Evolutionary conservation across 495 filamentous ascomycete genomes (phyloP).

Genomic region (Penicillium macrosclerotiorum): DNA sequence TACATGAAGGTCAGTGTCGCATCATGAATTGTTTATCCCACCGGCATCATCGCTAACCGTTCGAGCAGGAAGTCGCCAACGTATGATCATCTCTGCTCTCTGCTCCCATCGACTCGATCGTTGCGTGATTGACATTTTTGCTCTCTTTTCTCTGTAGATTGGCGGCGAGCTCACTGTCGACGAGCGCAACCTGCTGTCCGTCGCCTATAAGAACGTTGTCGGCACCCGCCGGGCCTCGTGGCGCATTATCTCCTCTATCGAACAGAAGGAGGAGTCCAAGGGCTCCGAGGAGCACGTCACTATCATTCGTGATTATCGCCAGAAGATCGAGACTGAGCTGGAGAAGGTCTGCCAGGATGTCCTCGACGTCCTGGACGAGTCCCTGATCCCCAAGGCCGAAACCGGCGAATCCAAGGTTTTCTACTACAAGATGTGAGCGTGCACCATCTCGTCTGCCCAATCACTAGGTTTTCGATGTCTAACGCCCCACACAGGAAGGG

Average conservation of each 20-base stretch:
- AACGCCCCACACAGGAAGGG: conserved; percentile 74
- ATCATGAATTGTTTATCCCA: conserved; percentile 13
- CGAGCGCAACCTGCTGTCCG: conserved; percentile 97
- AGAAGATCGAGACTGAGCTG: conserved; percentile 98
- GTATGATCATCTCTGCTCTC: conserved; percentile 46
- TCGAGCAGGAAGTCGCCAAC: conserved; percentile 87
- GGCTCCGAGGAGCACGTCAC: conserved; percentile 94
- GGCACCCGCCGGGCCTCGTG: conserved; percentile 98
- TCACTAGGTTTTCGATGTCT: too few relatives aligned
- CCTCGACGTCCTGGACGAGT: conserved; percentile 90
- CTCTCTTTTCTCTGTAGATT: conserved; percentile 56
- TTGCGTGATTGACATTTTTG: conserved; percentile 29
- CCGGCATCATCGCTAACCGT: conserved; percentile 33
- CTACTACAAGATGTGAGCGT: conserved; percentile 99
- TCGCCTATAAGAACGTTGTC: conserved; percentile 99
- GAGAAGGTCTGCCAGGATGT: conserved; percentile 99
- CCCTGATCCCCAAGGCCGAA: conserved; percentile 95
- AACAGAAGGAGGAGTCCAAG: conserved; percentile 99
- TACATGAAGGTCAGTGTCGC: conserved; percentile 87
- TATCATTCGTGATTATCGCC: conserved; percentile 96
- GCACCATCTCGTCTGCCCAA: too few relatives aligned
- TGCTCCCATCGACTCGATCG: background rate
- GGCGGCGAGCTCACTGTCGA: conserved; percentile 91
- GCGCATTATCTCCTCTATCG: conserved; percentile 99
- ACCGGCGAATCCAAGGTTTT: conserved; percentile 99